Evolutionary conservation across 164 flowering plant genomes (phyloP).

Genomic region (Aristolochia contorta): DNA sequence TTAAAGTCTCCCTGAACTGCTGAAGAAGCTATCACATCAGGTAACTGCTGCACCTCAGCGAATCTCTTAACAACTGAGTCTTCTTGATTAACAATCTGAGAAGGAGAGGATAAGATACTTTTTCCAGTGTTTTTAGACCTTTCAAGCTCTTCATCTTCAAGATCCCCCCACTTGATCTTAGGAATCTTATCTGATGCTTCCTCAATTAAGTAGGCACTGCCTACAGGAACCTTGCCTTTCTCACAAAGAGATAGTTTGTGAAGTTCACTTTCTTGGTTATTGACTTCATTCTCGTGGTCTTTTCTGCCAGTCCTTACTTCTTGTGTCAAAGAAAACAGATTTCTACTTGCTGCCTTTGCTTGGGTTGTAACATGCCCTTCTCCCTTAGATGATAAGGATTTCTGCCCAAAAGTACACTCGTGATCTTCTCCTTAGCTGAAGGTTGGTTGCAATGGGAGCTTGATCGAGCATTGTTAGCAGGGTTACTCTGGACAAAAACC

Average conservation of each 20-base stretch:
- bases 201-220: constrained; percentile 5
- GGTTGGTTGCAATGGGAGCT: constrained; percentile 9
- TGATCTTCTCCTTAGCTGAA: constrained; percentile 17
- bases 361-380: constrained; percentile 11
- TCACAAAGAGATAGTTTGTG: constrained; percentile 4
- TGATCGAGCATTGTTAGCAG: constrained; percentile 36
- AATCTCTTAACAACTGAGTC: constrained; percentile 15
- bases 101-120: constrained; percentile 18
- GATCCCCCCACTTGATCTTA: constrained; percentile 72
- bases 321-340: constrained; percentile 13
- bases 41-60: constrained; percentile 8
- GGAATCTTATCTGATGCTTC: constrained; percentile 25
- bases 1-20: constrained; percentile 19
- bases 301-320: constrained; percentile 19
- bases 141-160: constrained; percentile 44
- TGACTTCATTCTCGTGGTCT: constrained; percentile 25
- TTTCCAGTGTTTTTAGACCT: constrained; percentile 15
- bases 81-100: constrained; percentile 17
- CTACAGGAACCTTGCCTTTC: not conserved
- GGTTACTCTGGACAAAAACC: constrained; percentile 46
- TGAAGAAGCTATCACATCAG: constrained; percentile 13
- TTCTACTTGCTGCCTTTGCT: constrained; percentile 9
- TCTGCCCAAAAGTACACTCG: constrained; percentile 12
- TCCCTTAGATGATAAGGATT: constrained; percentile 19
- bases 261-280: constrained; percentile 3